Base-by-base conservation (phyloP, 129 eudicot species). In the Pittosporum tobira region DNA sequence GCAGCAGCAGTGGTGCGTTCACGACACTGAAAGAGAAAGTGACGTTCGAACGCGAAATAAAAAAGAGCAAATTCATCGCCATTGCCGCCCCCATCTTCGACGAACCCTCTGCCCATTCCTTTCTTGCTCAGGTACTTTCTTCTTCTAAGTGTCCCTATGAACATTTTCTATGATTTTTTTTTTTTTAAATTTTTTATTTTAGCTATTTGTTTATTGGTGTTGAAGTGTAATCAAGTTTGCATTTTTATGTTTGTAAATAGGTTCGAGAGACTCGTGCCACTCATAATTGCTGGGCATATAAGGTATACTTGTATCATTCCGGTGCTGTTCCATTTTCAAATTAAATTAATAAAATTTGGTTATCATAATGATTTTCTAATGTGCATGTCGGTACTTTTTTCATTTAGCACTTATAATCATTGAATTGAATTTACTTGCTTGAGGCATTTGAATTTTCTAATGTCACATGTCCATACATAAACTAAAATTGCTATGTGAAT, bases 261-360 rank as follows among this genome's bases (percentile, higher is more conserved):
- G 89, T 90, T 29, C 68, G 81, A 57, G 88, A 90, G 54, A 71
- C 91, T 6, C 86, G 86, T 59, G 97, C 97, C 16, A 79, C 95
- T 48, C 97, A 85, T 69, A 90, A 85, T 75, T 90, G 95, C 52
- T 90, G 95, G 97, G 97, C 97, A 16, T 85, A 85, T 71, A 82
- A 85, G 95, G 97, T 85, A 82, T 23, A 10, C 27, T 63, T 34
- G 57, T 38, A 34, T 40, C 16, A 40, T 40, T 14, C 46, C 46
- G 3, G 3, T 40, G 15, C 46, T 40, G 11, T 40, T 40, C 16
- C 11, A n/a, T 3, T 10, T 40, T 40, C 46, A 12, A 11, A 10
- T 40, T 10, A 40, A 1, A 2, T 14, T 40, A 1, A 10, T 40
- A 10, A 40, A n/a, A 40, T 40, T 14, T 14, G 18, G 46, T 40